Evolutionary conservation across 129 eudicot genomes (phyloP).

Genomic region (Ambrosia trifida): DNA sequence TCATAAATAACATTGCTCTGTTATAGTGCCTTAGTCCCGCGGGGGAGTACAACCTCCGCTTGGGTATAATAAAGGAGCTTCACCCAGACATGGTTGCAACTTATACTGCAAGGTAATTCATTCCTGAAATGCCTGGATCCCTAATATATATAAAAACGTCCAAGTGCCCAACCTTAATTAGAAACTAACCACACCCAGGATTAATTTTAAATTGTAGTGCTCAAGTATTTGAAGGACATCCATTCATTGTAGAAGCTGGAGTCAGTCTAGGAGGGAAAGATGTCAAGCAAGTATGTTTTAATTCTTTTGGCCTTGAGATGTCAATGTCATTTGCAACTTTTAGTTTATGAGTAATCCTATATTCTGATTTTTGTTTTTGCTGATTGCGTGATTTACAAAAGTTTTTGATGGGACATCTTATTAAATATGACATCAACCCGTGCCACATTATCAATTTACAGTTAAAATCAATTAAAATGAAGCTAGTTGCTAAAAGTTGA

Average conservation of each 20-base stretch:
- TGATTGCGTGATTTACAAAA: neutral
- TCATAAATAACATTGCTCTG: constrained; percentile 10
- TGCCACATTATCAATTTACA: neutral
- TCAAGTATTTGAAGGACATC: constrained; percentile 99
- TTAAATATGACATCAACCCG: neutral
- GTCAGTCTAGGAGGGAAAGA: constrained; percentile 98
- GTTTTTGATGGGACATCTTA: neutral
- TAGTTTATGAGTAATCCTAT: neutral
- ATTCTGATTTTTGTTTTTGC: neutral
- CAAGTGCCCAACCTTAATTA: neutral
- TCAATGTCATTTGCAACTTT: neutral
- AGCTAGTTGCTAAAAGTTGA: neutral
- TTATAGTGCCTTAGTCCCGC: constrained; percentile 99
- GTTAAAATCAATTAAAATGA: neutral
- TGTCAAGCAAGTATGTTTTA: constrained; percentile 84
- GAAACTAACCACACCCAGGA: constrained; percentile 16
- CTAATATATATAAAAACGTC: constrained; percentile 5
- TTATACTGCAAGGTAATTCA: constrained; percentile 82
- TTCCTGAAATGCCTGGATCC: neutral
- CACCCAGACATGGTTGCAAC: constrained; percentile 99
- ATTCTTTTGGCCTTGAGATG: neutral
- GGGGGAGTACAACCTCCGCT: constrained; percentile 96
- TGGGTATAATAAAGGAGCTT: constrained; percentile 95
- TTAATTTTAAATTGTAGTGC: constrained; percentile 54
- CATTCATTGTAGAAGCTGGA: constrained; percentile 98